Conservation (phyloP, 331 rosid species). For the Quercus tomentella region DNA sequence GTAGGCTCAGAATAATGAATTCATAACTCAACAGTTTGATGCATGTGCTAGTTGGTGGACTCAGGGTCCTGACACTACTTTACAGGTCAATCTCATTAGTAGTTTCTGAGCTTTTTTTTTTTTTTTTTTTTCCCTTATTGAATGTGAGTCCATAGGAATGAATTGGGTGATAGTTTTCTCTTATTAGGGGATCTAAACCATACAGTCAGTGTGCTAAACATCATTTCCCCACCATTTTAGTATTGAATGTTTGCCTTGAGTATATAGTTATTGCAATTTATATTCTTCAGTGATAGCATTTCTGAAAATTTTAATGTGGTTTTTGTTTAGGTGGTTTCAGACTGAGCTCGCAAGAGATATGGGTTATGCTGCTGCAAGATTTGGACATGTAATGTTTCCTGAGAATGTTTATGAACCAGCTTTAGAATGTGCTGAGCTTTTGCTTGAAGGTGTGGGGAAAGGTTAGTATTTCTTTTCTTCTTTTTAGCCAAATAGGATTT, state of each 20-base stretch:
- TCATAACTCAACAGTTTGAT: constrained; percentile 76
- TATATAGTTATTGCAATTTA: background rate
- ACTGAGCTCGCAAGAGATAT: constrained; percentile 93
- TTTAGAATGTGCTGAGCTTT: constrained; percentile 81
- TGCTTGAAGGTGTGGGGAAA: constrained; percentile 91
- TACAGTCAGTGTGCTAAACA: background rate
- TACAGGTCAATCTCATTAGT: constrained; percentile 65
- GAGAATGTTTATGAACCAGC: constrained; percentile 95
- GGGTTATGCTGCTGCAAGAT: constrained; percentile 91
- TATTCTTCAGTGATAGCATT: constrained; percentile 11
- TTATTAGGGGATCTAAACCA: background rate
- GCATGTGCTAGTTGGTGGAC: constrained; percentile 99
- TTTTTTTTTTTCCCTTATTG: background rate
- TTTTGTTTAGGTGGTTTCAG: constrained; percentile 83
- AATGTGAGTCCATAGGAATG: background rate
- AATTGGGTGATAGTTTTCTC: background rate
- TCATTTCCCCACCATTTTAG: background rate
- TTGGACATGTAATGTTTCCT: constrained; percentile 99
- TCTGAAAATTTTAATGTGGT: constrained; percentile 48
- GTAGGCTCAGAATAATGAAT: constrained; percentile 45
- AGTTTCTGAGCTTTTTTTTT: constrained; percentile 16
- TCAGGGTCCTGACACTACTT: constrained; percentile 86
- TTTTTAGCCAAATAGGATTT: background rate
- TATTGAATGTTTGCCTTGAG: constrained; percentile 10
- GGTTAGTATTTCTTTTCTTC: constrained; percentile 34